Evolutionary conservation across 805 yeast genomes (phyloP).

Genomic region (Komagataella pseudopastoris): DNA sequence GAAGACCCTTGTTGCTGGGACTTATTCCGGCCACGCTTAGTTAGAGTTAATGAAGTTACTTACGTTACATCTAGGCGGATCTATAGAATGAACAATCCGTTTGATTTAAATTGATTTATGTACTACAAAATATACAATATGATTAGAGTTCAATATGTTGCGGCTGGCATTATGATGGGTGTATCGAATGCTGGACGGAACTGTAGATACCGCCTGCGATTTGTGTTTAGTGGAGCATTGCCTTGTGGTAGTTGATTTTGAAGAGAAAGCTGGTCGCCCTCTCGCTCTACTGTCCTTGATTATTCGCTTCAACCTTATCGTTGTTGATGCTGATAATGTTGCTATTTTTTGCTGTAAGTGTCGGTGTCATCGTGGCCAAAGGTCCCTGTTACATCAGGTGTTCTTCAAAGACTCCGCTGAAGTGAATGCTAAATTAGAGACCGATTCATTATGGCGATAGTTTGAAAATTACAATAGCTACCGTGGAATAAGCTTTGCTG

Average conservation of each 20-base stretch:
- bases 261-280: neutral
- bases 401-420: too few species aligned
- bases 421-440: too few species aligned
- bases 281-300: neutral
- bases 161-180: neutral
- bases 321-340: neutral
- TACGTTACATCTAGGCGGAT: constrained; percentile 10
- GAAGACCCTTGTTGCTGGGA: constrained; percentile 35
- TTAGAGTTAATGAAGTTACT: constrained; percentile 13
- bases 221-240: neutral
- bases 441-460: too few species aligned
- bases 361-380: neutral
- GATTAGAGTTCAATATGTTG: neutral
- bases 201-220: neutral
- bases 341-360: neutral
- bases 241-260: neutral
- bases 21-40: constrained; percentile 14
- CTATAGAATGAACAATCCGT: neutral
- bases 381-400: too few species aligned
- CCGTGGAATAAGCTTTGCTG: neutral
- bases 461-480: neutral
- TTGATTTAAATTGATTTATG: neutral
- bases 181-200: neutral
- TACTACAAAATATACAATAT: neutral
- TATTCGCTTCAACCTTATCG: neutral